These are phyloP conservation scores for Fusarium bulbicola DNA, from an alignment of 2,329 filamentous ascomycete genomes.

Conservation along the genomic window DNA sequence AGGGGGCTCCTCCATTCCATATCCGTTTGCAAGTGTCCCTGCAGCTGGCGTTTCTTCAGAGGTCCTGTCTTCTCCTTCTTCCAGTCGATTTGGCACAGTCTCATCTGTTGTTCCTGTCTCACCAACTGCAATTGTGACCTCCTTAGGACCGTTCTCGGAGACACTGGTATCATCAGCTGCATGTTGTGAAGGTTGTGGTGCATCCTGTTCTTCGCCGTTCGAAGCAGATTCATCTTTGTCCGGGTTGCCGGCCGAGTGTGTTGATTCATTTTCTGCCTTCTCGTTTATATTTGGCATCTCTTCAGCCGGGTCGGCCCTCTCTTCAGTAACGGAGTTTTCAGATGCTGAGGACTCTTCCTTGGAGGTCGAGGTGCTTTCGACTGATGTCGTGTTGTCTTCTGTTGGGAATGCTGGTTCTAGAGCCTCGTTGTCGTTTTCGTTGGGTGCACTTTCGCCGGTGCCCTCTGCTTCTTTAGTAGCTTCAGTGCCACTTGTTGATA, in stretches of 20 bases:
- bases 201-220: background rate
- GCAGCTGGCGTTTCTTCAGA: conserved; percentile 4
- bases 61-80: conserved; percentile 4
- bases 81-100: background rate
- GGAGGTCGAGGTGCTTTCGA: background rate
- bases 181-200: background rate
- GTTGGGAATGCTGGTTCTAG: background rate
- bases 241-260: background rate
- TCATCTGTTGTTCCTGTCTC: conserved; percentile 3
- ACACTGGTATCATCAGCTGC: background rate
- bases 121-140: background rate
- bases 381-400: conserved; percentile 7
- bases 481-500: background rate
- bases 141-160: background rate
- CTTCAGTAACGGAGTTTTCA: background rate
- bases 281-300: background rate
- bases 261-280: background rate
- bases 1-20: background rate
- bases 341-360: background rate
- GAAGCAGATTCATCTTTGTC: background rate
- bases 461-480: conserved; percentile 9
- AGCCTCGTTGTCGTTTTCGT: background rate
- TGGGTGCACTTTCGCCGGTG: background rate
- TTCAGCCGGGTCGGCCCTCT: background rate
- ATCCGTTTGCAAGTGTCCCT: background rate